Percentiles rank a stretch among this genome's conserved stretches.
These are phyloP conservation scores for Pichia scutulata DNA, from an alignment of 805 yeast species.

Conservation along the genomic window DNA sequence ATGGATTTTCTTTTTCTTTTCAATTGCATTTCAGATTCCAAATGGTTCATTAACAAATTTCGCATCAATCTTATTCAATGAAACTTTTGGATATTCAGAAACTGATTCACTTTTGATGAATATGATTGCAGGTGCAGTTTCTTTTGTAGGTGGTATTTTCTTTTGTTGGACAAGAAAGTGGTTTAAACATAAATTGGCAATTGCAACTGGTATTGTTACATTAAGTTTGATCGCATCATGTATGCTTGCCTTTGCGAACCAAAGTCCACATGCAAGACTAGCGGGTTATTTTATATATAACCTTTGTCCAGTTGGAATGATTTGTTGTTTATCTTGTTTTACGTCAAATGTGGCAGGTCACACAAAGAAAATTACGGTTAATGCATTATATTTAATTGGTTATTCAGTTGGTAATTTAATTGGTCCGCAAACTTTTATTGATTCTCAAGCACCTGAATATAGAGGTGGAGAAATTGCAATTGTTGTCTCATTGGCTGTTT, in stretches of 20 bases:
- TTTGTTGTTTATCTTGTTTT: neutral
- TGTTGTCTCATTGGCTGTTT: slow-evolving; percentile 24
- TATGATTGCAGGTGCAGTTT: neutral
- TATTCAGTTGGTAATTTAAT: slow-evolving; percentile 32
- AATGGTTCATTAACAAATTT: slow-evolving; percentile 53
- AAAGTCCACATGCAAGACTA: neutral
- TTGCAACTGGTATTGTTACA: neutral
- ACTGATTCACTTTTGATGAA: neutral
- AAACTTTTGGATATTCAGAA: slow-evolving; percentile 5
- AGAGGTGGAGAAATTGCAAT: slow-evolving; percentile 40
- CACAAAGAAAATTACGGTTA: neutral
- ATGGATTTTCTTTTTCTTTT: slow-evolving; percentile 42
- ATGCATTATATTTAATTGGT: neutral
- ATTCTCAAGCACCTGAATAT: slow-evolving; percentile 50
- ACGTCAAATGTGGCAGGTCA: neutral
- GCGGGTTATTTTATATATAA: neutral
- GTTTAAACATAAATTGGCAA: neutral
- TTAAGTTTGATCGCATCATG: neutral
- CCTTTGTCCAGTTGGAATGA: slow-evolving; percentile 1
- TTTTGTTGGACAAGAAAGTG: neutral
- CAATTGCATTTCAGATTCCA: slow-evolving; percentile 41
- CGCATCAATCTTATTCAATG: slow-evolving; percentile 28
- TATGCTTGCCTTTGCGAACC: neutral
- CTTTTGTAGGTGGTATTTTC: neutral
- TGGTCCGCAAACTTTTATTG: slow-evolving; percentile 36